Conservation (phyloP, 495 filamentous ascomycete species). For the Tuber microsphaerosporum region DNA sequence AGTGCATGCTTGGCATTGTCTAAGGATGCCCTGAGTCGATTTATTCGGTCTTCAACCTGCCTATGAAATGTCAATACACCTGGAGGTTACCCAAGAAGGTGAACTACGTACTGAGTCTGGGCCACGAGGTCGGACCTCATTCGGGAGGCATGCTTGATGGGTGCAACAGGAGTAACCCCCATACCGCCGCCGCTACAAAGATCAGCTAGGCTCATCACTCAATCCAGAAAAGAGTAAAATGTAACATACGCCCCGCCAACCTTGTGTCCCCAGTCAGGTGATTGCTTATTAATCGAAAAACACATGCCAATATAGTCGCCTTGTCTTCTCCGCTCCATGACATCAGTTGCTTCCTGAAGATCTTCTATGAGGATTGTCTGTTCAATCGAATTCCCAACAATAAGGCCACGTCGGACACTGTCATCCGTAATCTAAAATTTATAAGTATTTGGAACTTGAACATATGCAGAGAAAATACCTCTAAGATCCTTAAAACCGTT, state of each 20-base stretch:
- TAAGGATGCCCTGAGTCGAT: constrained; percentile 36
- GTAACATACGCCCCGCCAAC: constrained; percentile 38
- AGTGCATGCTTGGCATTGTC: constrained; percentile 23
- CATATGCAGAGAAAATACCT: constrained; percentile 44
- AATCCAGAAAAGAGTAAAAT: constrained; percentile 4
- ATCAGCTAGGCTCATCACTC: constrained; percentile 10
- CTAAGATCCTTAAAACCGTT: constrained; percentile 70
- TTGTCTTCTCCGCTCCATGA: constrained; percentile 59
- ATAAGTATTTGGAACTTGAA: constrained; percentile 16
- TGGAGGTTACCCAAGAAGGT: constrained; percentile 32
- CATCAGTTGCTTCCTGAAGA: constrained; percentile 56
- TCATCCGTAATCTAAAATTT: constrained; percentile 62
- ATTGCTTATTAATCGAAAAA: constrained; percentile 55
- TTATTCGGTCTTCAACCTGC: constrained; percentile 47
- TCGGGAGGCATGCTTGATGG: constrained; percentile 47
- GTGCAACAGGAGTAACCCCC: constrained; percentile 51
- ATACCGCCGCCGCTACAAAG: constrained; percentile 52
- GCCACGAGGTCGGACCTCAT: constrained; percentile 74
- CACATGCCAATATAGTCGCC: constrained; percentile 67
- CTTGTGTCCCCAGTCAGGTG: constrained; percentile 55
- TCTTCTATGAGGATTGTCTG: constrained; percentile 71
- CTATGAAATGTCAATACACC: constrained; percentile 21
- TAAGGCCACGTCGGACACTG: constrained; percentile 66
- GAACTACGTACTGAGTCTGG: constrained; percentile 54
- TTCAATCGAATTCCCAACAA: constrained; percentile 77